Evolutionary conservation across 164 flowering plant species (phyloP), one percentile per base, ranked within the genome.

Genomic region (Liriodendron chinense): DNA sequence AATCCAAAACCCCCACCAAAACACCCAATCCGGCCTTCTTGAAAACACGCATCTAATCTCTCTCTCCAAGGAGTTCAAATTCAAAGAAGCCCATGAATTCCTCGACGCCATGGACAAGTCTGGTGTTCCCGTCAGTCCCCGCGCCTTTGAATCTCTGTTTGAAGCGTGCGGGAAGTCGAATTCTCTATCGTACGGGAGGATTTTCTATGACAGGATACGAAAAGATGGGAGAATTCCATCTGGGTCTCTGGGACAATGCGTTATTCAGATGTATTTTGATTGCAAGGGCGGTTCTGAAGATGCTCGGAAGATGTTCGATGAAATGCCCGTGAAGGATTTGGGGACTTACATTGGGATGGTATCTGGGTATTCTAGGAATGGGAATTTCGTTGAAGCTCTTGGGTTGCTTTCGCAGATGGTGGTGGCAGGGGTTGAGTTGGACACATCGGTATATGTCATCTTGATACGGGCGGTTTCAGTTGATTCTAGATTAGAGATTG

Each of bases 1-100:
- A 0, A 7, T 47, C 23, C 64, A 70, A 67, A 67, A 75, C 25
- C 63, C 67, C 3, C 9, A 14, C 18, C 25, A 66, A 26, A 67
- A 72, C 43, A 74, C 10, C 25, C 74, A 47, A 49, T 68, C 22
- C 9, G 87, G 88, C 2, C 49, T 71, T 1, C 70, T 85, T 1
- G 91, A 88, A 68, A 87, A 85, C 72, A 14, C 84, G 7, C 88
- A 85, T 61, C 76, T 88, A 71, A 63, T 87, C 65, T 78, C 88
- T 66, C 82, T 88, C 20, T 74, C 87, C n/a, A 85, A 76, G 70
- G 85, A 83, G 72, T 86, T 84, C 16, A 85, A 83, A 72, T 75
- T 87, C 56, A 80, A 76, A 47, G 88, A 88, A 81, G 89, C 87
- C 50, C 74, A 56, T 20, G 82, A 83, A 24, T 87, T 84, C 76